These are phyloP conservation scores for Trapa incisa DNA, from an alignment of 345 rosid genomes.

Conservation along the genomic window DNA sequence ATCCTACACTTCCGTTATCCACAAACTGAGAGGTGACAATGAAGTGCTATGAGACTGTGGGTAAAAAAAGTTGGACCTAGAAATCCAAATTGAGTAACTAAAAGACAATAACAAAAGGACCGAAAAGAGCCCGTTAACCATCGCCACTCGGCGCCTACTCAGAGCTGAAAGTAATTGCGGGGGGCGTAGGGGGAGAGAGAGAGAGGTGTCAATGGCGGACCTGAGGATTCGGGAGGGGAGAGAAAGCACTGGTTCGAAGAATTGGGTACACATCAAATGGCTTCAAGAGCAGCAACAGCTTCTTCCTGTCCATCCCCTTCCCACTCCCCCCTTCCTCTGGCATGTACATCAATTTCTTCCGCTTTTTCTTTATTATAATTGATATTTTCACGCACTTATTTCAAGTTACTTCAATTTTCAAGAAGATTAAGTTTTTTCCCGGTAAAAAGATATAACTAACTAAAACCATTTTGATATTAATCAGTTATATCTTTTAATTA, in stretches of 20 bases:
- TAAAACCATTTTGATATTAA: no score
- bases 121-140: neutral
- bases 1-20: neutral
- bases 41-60: neutral
- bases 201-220: conserved; percentile 11
- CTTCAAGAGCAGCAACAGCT: conserved; percentile 61
- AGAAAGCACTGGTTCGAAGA: conserved; percentile 16
- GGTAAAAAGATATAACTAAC: no score
- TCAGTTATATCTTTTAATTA: no score
- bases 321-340: neutral
- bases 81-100: neutral
- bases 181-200: neutral
- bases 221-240: conserved; percentile 35
- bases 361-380: no score
- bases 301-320: conserved; percentile 43
- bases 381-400: no score
- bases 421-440: no score
- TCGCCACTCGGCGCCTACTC: neutral
- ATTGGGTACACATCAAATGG: conserved; percentile 57
- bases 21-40: neutral
- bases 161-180: neutral
- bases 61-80: neutral
- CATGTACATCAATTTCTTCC: neutral
- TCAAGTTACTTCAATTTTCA: no score
- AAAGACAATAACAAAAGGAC: neutral